Conservation (phyloP, 768 basidiomycete species). For the Hygrocybe punicea region DNA sequence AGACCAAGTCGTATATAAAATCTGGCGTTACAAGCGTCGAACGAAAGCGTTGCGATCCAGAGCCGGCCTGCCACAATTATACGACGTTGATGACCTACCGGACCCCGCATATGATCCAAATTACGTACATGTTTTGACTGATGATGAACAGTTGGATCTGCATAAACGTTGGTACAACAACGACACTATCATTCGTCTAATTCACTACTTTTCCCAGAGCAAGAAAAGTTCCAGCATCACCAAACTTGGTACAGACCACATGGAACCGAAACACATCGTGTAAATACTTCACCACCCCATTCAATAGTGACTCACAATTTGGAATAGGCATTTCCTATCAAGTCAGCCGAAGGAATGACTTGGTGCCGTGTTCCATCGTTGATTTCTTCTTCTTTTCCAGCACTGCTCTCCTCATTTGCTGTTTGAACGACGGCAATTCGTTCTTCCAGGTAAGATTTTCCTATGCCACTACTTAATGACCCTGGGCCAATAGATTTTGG, state of each 20-base stretch:
- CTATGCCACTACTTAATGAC: neutral
- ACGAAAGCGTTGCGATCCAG: constrained; percentile 56
- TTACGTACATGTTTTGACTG: constrained; percentile 67
- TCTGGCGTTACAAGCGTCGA: constrained; percentile 68
- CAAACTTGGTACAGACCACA: constrained; percentile 88
- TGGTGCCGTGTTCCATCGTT: neutral
- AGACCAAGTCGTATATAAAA: constrained; percentile 67
- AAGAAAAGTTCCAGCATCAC: constrained; percentile 61
- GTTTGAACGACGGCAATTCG: constrained; percentile 72
- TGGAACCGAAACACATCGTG: constrained; percentile 75
- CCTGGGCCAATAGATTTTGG: neutral
- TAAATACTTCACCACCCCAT: constrained; percentile 27
- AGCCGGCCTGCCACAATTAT: constrained; percentile 64
- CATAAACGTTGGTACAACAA: constrained; percentile 52
- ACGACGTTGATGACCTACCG: constrained; percentile 75
- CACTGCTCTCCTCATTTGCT: constrained; percentile 68
- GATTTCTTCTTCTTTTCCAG: constrained; percentile 29
- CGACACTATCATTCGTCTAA: neutral
- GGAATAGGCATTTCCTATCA: constrained; percentile 64
- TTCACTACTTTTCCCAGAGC: constrained; percentile 42
- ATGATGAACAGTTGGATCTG: constrained; percentile 59
- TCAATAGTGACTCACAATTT: neutral
- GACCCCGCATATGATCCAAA: constrained; percentile 71
- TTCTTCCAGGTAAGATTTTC: constrained; percentile 60
- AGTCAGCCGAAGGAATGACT: constrained; percentile 34